These are phyloP conservation scores for Osmanthus fragrans DNA, from an alignment of 257 asterid genomes.

Conservation along the genomic window DNA sequence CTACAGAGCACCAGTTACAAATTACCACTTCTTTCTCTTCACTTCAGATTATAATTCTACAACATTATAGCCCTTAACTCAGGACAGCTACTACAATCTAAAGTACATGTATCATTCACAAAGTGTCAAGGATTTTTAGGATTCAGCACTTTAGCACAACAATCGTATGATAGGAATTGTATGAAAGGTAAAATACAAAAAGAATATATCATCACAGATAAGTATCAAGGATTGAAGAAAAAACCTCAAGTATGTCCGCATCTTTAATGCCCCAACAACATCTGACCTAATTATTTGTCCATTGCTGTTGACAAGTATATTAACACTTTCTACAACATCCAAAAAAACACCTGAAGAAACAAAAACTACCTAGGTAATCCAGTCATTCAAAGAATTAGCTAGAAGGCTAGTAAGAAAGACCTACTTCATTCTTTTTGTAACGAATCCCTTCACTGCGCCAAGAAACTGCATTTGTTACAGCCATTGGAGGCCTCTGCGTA, in stretches of 20 bases:
- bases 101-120: not conserved
- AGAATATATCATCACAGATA: not conserved
- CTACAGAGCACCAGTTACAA: not conserved
- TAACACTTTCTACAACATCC: conserved; percentile 99
- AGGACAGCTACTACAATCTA: not conserved
- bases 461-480: conserved; percentile 48
- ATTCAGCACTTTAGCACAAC: not conserved
- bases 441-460: conserved; percentile 47
- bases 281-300: conserved; percentile 98
- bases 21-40: not conserved
- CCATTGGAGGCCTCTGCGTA: conserved; percentile 48
- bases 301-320: conserved; percentile 95
- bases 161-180: not conserved
- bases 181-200: not conserved
- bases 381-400: not conserved
- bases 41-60: not conserved
- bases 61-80: not conserved
- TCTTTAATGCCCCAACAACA: conserved; percentile 97
- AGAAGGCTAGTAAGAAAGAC: not conserved
- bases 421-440: conserved; percentile 41
- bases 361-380: conserved; percentile 6
- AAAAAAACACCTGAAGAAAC: conserved; percentile 63
- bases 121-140: not conserved
- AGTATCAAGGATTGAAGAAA: not conserved
- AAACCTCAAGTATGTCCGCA: conserved; percentile 79